These are phyloP conservation scores for Tilletia walkeri DNA, from an alignment of 1,284 basidiomycete genomes.

Conservation along the genomic window DNA sequence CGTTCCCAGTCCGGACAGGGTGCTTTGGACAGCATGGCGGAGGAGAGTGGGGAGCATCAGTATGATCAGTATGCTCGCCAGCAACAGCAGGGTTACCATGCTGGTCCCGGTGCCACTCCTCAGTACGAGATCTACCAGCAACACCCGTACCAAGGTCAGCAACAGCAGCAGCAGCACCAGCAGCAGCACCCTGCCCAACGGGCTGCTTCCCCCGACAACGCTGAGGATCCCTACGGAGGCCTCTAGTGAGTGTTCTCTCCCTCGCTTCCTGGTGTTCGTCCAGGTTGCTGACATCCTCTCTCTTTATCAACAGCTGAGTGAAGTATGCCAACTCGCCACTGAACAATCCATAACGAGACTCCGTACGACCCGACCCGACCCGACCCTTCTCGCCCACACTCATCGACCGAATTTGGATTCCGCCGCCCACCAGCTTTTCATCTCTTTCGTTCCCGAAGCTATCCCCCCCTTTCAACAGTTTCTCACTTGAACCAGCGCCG, in stretches of 20 bases:
- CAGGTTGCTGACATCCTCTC: no score
- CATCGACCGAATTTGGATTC: no score
- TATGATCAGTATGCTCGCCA: slow-evolving; percentile 6
- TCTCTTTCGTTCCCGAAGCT: no score
- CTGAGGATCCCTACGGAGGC: slow-evolving; percentile 9
- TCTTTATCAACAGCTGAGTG: neutral
- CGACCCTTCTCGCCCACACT: no score
- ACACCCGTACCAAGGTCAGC: neutral
- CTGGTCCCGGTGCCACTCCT: no score
- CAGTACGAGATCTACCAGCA: neutral
- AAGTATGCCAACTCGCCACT: no score
- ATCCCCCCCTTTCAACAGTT: no score
- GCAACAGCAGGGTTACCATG: slow-evolving; percentile 1
- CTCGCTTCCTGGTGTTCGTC: neutral
- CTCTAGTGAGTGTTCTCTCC: slow-evolving; percentile 7
- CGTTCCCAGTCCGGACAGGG: slow-evolving; percentile 21
- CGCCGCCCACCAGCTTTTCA: no score
- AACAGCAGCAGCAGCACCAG: neutral
- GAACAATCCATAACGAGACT: no score
- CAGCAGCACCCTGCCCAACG: neutral
- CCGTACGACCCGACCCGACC: no score
- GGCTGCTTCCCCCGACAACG: neutral
- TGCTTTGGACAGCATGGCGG: slow-evolving; percentile 15
- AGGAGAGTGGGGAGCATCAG: neutral
- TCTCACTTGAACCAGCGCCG: no score